These are phyloP conservation scores for Salvia splendens DNA, from an alignment of 257 asterid species.

Conservation along the genomic window DNA sequence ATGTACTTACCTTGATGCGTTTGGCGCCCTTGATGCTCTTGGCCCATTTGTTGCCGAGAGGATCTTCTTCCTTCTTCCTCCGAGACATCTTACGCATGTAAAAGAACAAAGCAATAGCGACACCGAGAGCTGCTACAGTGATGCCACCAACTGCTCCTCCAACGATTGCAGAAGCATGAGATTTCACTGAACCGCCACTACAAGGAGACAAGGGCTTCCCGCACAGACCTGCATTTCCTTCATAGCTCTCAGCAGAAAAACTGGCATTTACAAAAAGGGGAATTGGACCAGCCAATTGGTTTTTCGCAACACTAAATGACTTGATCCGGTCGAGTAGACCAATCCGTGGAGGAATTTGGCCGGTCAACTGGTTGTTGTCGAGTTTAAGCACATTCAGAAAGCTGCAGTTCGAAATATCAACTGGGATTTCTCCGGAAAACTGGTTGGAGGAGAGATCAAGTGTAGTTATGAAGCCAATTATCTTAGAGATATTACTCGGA, in stretches of 20 bases:
- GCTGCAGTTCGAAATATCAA: constrained; percentile 51
- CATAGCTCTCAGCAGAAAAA: constrained; percentile 38
- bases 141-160: constrained; percentile 46
- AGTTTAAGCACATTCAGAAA: constrained; percentile 55
- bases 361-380: constrained; percentile 52
- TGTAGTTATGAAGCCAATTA: constrained; percentile 35
- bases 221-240: constrained; percentile 61
- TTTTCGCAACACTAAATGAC: constrained; percentile 38
- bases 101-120: constrained; percentile 29
- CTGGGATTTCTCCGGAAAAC: constrained; percentile 66
- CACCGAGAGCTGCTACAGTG: constrained; percentile 36
- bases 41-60: constrained; percentile 57
- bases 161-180: constrained; percentile 26
- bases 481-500: constrained; percentile 52
- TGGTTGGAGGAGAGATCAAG: constrained; percentile 77
- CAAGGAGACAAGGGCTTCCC: constrained; percentile 50
- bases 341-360: constrained; percentile 46
- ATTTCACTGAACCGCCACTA: constrained; percentile 32
- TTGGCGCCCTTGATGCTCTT: constrained; percentile 53
- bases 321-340: constrained; percentile 40
- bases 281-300: constrained; percentile 42
- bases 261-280: constrained; percentile 34
- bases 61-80: constrained; percentile 51
- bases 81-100: constrained; percentile 41
- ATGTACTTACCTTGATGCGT: constrained; percentile 46